Evolutionary conservation across 75 land plant genomes (phyloP).

Genomic region (Cryptomeria japonica): DNA sequence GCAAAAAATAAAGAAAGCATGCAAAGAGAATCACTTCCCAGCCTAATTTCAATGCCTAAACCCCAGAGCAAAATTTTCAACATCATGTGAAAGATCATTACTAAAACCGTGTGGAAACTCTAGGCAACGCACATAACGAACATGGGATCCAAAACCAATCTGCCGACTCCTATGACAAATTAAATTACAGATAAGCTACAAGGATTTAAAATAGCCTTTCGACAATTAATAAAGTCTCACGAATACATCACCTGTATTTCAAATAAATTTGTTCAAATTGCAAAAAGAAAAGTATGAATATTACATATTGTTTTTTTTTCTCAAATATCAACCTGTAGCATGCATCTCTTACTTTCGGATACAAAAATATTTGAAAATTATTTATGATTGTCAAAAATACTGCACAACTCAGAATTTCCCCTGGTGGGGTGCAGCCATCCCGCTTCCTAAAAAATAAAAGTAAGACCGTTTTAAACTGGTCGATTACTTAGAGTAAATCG

Average conservation of each 20-base stretch:
- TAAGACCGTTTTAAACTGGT: background rate
- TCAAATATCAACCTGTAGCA: background rate
- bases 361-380: background rate
- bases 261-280: background rate
- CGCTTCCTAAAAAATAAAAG: background rate
- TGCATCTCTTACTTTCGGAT: background rate
- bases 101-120: background rate
- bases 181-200: background rate
- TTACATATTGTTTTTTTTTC: background rate
- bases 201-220: background rate
- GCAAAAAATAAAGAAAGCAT: background rate
- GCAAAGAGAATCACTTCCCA: constrained; percentile 4
- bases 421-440: background rate
- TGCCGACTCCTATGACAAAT: background rate
- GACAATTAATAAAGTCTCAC: background rate
- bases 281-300: background rate
- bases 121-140: background rate
- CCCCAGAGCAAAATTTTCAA: background rate
- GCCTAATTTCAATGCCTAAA: background rate
- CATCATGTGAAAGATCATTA: background rate
- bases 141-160: background rate
- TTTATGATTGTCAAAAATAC: background rate
- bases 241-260: background rate
- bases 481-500: background rate
- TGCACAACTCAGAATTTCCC: background rate